Base-by-base conservation (phyloP, 176 grass and related monocot species). In the Oryza longistaminata region DNA sequence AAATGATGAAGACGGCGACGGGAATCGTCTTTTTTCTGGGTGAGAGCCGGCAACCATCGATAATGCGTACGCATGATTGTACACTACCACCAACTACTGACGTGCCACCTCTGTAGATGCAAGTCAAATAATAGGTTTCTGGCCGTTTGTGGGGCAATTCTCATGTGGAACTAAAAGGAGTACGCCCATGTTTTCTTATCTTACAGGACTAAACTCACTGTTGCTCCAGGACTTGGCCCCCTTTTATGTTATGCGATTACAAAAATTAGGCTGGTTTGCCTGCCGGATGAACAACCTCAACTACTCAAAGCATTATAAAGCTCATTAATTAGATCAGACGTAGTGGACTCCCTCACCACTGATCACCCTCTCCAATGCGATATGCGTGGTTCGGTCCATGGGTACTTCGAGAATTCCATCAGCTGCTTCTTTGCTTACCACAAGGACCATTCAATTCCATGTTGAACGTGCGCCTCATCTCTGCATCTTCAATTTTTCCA, bases 391-490 rank as follows among this genome's bases (percentile, higher is more conserved):
- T 82, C 0, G 79, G 74, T 11, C 71, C 89, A 49, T 68, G 78
- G 49, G 26, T 73, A 25, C 81, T 34, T 72, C 14, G 0, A 98
- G 80, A 80, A 98, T 90, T 83, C 66, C 77, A 39, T 87, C 83
- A 6, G 80, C 89, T 9, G 87, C 70, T 12, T 92, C 89, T 21
- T 76, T 90, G 80, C 88, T 90, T 27, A 93, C 81, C 10, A 95
- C 89, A 48, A 98, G 80, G 67, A 95, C 96, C 96, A 98, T 98
- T 29, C 96, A 0, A 95, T 85, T 1, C 96, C 96, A 98, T 98
- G 62, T 98, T 98, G 83, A 98, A 98, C 3, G 93, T 98, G 68
- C 93, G 89, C 24, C 88, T 87, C 96, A 98, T 98, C 87, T 95
- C 96, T 0, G 87, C 82, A 64, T 89, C 93, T 43, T 92, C 89